Evolutionary conservation across 2,329 filamentous ascomycete species (phyloP), one percentile per base, ranked within the genome.

Genomic region (Hymenoscyphus repandus): DNA sequence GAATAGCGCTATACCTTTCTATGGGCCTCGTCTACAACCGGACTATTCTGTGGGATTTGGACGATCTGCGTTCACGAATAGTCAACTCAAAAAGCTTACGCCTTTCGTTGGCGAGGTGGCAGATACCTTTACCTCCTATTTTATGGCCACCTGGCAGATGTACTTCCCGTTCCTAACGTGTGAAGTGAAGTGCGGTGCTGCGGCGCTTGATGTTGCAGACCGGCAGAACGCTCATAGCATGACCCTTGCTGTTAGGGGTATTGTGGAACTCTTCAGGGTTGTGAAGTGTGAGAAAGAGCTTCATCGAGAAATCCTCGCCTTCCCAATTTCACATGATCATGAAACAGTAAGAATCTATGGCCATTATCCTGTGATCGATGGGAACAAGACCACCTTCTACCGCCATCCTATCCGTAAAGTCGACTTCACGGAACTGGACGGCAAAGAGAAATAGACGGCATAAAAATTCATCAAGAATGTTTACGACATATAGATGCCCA

Each of bases 141-240:
- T 76, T 47, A 71, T 73, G 65, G 69, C 58, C 7, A 77, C 71
- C 11, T 71, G 67, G 48, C 62, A 69, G 5, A 75, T 77, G 65
- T 73, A 71, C 63, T 76, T 79, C 54, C 73, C 73, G 2, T 78
- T 77, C 54, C 63, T 78, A 0, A 70, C 70, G 0, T 74, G 69
- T 58, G 71, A 78, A 58, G 72, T 76, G 1, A 75, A 76, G 59
- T 74, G 69, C 52, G 67, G 71, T 39, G 59, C 62, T 27, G 63
- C 55, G 22, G 64, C 58, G 1, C 69, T 73, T 5, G 62, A 70
- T 45, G 48, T 69, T 11, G 68, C 69, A 2, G 68, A 72, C 51
- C 63, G 53, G 48, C 47, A 60, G 36, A 60, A 73, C 59, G 66
- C 66, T 41, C 66, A 73, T 34, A 73, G 67, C 55, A 70, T 69